Percentiles rank a stretch among this genome's conserved stretches.
phyloP scores from a whole-genome alignment of 495 filamentous ascomycete genomes.

The Amphirosellinia nigrospora region DNA sequence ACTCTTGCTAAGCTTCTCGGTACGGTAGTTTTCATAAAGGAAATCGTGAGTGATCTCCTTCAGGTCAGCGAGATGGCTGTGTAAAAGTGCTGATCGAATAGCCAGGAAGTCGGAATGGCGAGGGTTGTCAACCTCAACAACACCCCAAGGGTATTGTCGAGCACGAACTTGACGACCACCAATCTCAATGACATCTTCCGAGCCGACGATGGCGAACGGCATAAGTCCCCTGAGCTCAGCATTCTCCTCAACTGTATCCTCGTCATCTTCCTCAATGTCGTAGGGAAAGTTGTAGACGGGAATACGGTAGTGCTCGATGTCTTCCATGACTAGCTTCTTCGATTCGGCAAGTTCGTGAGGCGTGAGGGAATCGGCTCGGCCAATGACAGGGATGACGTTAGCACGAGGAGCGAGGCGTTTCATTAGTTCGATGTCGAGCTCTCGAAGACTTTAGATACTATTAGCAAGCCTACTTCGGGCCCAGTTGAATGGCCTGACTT shows the following conservation, averaged over 20 bases:
- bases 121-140: constrained; percentile 98
- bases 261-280: constrained; percentile 98
- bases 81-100: constrained; percentile 92
- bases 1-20: constrained; percentile 99
- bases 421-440: constrained; percentile 99
- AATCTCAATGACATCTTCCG: constrained; percentile 93
- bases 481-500: constrained; percentile 34
- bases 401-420: constrained; percentile 97
- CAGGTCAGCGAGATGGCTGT: constrained; percentile 95
- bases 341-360: constrained; percentile 96
- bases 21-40: constrained; percentile 99
- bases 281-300: constrained; percentile 99
- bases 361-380: constrained; percentile 96
- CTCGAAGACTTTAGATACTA: constrained; percentile 72
- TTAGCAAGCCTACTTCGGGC: constrained; percentile 30
- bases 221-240: constrained; percentile 95
- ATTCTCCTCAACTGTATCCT: constrained; percentile 99
- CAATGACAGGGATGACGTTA: constrained; percentile 98
- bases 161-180: constrained; percentile 89
- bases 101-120: constrained; percentile 98
- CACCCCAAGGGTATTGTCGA: constrained; percentile 97
- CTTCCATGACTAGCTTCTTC: constrained; percentile 99
- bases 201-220: constrained; percentile 98
- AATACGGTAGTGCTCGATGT: constrained; percentile 99
- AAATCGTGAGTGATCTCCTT: constrained; percentile 99